phyloP scores from a whole-genome alignment of 371 early-diverging fungal genomes.

The Mortierella sp. region DNA sequence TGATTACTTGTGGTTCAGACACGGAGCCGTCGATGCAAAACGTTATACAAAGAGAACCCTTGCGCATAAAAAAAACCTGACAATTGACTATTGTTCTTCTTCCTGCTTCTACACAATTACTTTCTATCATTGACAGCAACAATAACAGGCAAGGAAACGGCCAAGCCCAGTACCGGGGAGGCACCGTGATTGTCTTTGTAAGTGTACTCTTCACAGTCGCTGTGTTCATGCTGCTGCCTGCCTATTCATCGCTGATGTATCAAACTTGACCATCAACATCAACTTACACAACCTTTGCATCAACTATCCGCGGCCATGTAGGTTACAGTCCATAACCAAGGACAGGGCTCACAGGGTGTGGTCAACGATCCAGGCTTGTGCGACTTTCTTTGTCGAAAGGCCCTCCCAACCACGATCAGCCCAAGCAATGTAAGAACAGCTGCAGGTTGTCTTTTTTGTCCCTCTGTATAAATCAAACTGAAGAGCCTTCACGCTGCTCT shows the following conservation, averaged over 20 bases:
- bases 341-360: too few relatives aligned
- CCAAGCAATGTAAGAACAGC: not conserved
- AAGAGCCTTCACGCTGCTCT: not conserved
- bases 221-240: too few relatives aligned
- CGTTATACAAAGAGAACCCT: not conserved
- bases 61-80: not conserved
- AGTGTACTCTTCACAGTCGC: not conserved
- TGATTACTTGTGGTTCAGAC: too few relatives aligned
- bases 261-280: too few relatives aligned
- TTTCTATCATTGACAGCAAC: too few relatives aligned
- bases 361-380: not conserved
- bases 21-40: too few relatives aligned
- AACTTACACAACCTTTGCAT: too few relatives aligned
- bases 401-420: not conserved
- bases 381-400: not conserved
- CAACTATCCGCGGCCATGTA: not conserved
- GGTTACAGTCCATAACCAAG: not conserved
- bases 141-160: not conserved
- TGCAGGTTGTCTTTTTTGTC: too few relatives aligned
- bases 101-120: not conserved
- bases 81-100: not conserved
- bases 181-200: not conserved
- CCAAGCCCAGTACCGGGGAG: not conserved
- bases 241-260: too few relatives aligned
- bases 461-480: too few relatives aligned